Evolutionary conservation across 805 yeast genomes (phyloP), one percentile per base, ranked within the genome.

Genomic region (Myxozyma monticola): DNA sequence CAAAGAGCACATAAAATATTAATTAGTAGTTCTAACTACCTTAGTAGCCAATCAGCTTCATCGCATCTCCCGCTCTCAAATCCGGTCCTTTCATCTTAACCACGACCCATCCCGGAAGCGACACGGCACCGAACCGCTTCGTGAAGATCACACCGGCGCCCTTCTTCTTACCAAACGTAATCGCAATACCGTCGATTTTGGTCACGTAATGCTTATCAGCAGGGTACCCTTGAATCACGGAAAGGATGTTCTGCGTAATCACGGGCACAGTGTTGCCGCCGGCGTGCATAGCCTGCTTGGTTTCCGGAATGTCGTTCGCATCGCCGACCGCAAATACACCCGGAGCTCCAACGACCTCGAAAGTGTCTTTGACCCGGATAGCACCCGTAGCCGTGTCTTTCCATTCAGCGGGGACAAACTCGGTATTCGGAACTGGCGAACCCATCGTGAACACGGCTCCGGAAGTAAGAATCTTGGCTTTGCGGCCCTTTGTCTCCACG

Each of bases 311-410:
- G 35, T 42, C 29, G 29, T 29, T 49, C 15, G 45, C 30, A 26
- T 54, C 57, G 35, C 57, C 57, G 26, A 49, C 12, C 1, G 54
- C 57, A 36, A 54, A 54, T 14, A 54, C 43, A 25, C 34, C 50
- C 20, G 37, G 39, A 17, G 29, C 41, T 9, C 31, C 31, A 20
- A 29, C 47, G 26, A 49, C 40, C 40, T 52, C 53, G 14, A 52
- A 37, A 15, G 49, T 48, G 14, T 37, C 21, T 38, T 30, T 44
- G 17, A 52, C 56, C 3, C 37, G 18, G 15, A 52, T 33, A 2
- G 26, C 22, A 8, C 53, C 53, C 8, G 22, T 20, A 6, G 26
- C 44, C n/a, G n/a, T n/a, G 22, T 52, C 48, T 25, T 48, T 48
- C 49, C 49, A 52, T 5, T 42, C 30, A 6, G 28, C 37, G 4